Percentiles rank a stretch among this genome's conserved stretches.
phyloP scores from a whole-genome alignment of 768 basidiomycete species.

The Russula sp. region DNA sequence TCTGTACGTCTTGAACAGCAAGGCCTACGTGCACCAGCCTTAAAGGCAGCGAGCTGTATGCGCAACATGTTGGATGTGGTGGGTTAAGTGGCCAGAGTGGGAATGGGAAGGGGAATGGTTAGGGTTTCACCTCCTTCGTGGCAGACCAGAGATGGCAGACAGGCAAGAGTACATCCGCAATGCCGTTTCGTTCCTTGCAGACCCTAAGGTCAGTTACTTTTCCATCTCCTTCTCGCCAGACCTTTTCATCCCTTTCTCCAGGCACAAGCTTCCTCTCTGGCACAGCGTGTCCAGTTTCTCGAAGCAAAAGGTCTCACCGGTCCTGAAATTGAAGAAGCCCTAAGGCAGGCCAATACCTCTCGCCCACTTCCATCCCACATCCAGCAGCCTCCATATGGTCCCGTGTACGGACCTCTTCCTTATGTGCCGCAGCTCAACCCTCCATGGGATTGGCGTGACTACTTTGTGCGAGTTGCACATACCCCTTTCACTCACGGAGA shows the following conservation, averaged over 20 bases:
- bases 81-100: not conserved
- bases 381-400: conserved; percentile 37
- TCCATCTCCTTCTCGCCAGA: not conserved
- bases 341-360: conserved; percentile 53
- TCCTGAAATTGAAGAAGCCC: conserved; percentile 81
- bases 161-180: conserved; percentile 73
- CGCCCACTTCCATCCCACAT: conserved; percentile 23
- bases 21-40: conserved; percentile 26
- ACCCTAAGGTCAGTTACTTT: conserved; percentile 62
- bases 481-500: conserved; percentile 25
- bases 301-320: conserved; percentile 87
- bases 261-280: conserved; percentile 74
- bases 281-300: conserved; percentile 88
- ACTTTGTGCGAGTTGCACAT: conserved; percentile 65
- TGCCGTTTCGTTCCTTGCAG: conserved; percentile 79
- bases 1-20: conserved; percentile 18
- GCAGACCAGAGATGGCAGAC: conserved; percentile 51
- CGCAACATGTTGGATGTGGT: conserved; percentile 25
- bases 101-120: too few relatives aligned
- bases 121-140: not conserved
- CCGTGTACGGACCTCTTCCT: conserved; percentile 47
- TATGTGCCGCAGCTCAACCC: conserved; percentile 47
- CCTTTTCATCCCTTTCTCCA: conserved; percentile 36
- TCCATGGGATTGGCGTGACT: conserved; percentile 93
- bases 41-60: conserved; percentile 19